Evolutionary conservation across 2,329 filamentous ascomycete species (phyloP).

Genomic region (Zymoseptoria crescenta): DNA sequence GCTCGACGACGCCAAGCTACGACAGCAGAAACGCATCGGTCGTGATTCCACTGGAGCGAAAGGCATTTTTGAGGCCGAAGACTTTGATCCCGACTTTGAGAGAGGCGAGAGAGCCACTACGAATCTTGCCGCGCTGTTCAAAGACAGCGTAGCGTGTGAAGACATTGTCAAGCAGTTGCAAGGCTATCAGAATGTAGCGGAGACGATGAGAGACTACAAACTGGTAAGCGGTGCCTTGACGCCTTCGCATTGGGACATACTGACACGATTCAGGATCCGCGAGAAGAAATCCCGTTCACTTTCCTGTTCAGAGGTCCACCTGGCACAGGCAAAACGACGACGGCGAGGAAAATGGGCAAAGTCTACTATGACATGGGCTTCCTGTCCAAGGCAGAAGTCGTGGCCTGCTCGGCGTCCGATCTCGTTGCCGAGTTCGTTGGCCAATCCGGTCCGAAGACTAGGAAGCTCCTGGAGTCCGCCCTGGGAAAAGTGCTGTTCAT

Average conservation of each 20-base stretch:
- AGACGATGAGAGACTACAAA: conserved; percentile 43
- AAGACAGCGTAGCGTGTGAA: conserved; percentile 52
- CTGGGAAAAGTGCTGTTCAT: conserved; percentile 63
- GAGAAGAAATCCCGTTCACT: conserved; percentile 54
- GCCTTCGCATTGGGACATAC: not conserved
- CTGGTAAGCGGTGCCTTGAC: conserved; percentile 24
- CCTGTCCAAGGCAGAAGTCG: conserved; percentile 50
- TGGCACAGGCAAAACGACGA: conserved; percentile 66
- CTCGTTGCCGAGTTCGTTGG: conserved; percentile 62
- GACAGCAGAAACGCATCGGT: conserved; percentile 40
- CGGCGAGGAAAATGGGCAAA: conserved; percentile 65
- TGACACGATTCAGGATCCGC: conserved; percentile 37
- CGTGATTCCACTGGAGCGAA: conserved; percentile 20
- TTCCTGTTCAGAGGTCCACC: conserved; percentile 62
- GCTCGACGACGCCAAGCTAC: conserved; percentile 49
- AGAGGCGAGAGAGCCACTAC: conserved; percentile 42
- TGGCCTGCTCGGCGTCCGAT: conserved; percentile 61
- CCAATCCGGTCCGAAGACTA: conserved; percentile 61
- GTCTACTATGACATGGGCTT: conserved; percentile 70
- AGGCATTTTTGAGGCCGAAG: conserved; percentile 37
- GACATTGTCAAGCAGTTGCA: conserved; percentile 46
- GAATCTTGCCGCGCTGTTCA: conserved; percentile 49
- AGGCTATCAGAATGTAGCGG: conserved; percentile 47
- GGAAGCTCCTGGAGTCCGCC: conserved; percentile 51
- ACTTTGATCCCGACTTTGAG: conserved; percentile 55